These are phyloP conservation scores for Arthrobotrys megalospora DNA, from an alignment of 2,329 filamentous ascomycete species.

Conservation along the genomic window DNA sequence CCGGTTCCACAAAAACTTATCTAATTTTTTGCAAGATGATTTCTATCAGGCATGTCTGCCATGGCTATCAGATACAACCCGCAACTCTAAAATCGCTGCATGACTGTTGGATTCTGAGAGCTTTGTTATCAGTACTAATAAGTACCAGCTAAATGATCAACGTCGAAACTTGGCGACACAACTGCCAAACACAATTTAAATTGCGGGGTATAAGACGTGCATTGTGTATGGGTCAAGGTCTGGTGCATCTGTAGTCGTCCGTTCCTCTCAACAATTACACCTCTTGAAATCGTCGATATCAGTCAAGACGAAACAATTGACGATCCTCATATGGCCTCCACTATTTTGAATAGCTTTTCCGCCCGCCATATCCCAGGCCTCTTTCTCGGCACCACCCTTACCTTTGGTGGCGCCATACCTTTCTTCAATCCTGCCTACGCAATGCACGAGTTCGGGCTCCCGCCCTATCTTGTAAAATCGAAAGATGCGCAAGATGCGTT, in stretches of 20 bases:
- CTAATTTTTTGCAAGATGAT: too few species aligned
- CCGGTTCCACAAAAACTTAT: too few species aligned
- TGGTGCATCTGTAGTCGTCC: neutral
- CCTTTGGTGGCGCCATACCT: slow-evolving; percentile 44
- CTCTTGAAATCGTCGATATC: neutral
- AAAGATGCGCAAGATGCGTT: slow-evolving; percentile 45
- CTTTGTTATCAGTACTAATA: too few species aligned
- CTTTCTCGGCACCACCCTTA: slow-evolving; percentile 37
- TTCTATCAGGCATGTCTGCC: neutral
- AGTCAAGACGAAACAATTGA: neutral
- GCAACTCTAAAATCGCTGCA: too few species aligned
- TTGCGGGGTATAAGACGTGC: too few species aligned
- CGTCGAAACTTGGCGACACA: neutral
- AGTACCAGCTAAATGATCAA: neutral
- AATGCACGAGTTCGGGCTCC: slow-evolving; percentile 57
- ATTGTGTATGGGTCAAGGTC: too few species aligned
- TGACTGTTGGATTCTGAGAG: too few species aligned
- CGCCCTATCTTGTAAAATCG: slow-evolving; percentile 38
- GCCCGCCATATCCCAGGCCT: slow-evolving; percentile 45
- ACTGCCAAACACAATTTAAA: slow-evolving; percentile 13
- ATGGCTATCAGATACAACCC: too few species aligned
- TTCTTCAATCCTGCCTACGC: slow-evolving; percentile 55
- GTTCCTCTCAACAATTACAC: neutral
- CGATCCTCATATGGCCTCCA: slow-evolving; percentile 20
- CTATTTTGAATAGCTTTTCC: slow-evolving; percentile 28